Conservation (phyloP, 2,329 filamentous ascomycete species). For the Diaporthe sp. region DNA sequence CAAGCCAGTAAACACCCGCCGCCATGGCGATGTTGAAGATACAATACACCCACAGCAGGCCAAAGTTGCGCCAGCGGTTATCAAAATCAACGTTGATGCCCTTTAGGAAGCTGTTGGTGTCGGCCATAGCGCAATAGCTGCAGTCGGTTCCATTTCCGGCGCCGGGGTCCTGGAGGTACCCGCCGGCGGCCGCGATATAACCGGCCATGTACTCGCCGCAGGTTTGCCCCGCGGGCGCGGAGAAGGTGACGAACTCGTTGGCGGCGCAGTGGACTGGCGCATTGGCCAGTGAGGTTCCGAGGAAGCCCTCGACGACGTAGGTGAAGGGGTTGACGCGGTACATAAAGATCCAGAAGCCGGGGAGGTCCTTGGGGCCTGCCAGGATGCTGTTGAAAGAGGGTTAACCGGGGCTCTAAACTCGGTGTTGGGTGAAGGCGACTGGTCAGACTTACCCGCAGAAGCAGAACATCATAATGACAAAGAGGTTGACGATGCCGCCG, state of each 20-base stretch:
- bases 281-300: constrained; percentile 74
- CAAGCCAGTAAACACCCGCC: neutral
- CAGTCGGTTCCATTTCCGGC: constrained; percentile 45
- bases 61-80: constrained; percentile 15
- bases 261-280: constrained; percentile 69
- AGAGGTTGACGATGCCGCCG: constrained; percentile 74
- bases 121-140: constrained; percentile 42
- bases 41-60: constrained; percentile 3
- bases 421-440: neutral
- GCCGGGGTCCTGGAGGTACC: constrained; percentile 59
- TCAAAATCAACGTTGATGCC: neutral
- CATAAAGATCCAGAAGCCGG: constrained; percentile 81
- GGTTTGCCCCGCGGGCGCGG: constrained; percentile 65
- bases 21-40: neutral
- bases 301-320: constrained; percentile 77
- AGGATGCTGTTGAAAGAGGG: constrained; percentile 60
- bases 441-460: constrained; percentile 64
- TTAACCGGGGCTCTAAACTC: too few relatives aligned
- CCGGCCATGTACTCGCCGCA: constrained; percentile 68
- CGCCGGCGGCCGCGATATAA: constrained; percentile 61
- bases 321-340: constrained; percentile 80
- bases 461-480: constrained; percentile 74
- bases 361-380: constrained; percentile 68
- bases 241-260: constrained; percentile 75
- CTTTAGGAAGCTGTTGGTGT: constrained; percentile 47